Base-by-base conservation (phyloP, 306 rosid genomes). In the Dryas alaskensis region DNA sequence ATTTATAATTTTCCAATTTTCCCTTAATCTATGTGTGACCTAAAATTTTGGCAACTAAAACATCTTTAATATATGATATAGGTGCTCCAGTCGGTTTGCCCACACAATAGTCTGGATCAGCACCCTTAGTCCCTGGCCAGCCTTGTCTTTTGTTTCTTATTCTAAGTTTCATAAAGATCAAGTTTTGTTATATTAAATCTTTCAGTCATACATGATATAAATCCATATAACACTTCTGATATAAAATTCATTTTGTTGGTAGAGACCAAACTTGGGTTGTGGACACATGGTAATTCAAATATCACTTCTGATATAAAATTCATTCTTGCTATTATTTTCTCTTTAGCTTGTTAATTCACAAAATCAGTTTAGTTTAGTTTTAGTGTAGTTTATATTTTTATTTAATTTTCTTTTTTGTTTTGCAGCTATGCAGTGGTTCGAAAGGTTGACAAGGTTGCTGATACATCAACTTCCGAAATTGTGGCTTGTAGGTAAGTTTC, bases 351-450 rank as follows among this genome's bases (percentile, higher is more conserved):
- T 57, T 61, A 54, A 22, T 53, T 81, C 65, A n/a, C 62, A 11
- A 69, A 17, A 47, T 77, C 27, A 80, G 12, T 69, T 67, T 69
- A 3, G 31, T 42, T 12, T 11, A 31, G 37, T 31, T 31, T 31
- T 31, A 31, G 22, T 22, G 22, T 22, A 22, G 37, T 31, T 31
- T 31, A 31, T 31, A 31, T 14, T 51, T 0, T 17, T 10, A 3
- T 13, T 44, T 45, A 44, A 67, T 53, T 43, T 25, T 6, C 14
- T n/a, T 9, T 2, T 44, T 79, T 77, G 62, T 87, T 37, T 54
- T 80, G 75, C 97, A 93, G 98, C 85, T 80, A 80, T 83, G 92
- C 89, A 48, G 88, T 89, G 68, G 76, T 93, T 79, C 84, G 91
- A 69, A 91, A 88, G 76, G 90, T 88, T 65, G 96, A 85, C 58